Evolutionary conservation across 805 yeast species (phyloP).

Genomic region (Saccharomycopsis oosterbeekiorum): DNA sequence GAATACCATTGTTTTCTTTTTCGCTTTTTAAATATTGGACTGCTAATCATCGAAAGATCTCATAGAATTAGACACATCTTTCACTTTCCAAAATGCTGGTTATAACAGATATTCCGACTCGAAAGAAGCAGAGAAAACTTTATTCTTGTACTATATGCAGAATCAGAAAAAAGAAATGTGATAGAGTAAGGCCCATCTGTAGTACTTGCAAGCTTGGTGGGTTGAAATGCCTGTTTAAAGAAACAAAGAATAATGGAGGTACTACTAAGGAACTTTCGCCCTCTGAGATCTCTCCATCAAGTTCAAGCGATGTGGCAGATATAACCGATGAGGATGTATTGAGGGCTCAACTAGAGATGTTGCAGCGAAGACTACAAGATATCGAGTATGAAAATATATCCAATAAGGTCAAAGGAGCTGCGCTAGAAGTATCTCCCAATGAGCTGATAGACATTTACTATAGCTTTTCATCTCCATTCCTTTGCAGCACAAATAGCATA

Average conservation of each 20-base stretch:
- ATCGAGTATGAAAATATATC: not conserved
- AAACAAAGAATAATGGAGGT: not conserved
- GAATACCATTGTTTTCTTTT: too few species aligned
- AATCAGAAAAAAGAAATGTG: slow-evolving; percentile 14
- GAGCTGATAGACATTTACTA: not conserved
- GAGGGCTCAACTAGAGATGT: not conserved
- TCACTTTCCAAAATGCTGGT: not conserved
- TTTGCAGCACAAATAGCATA: not conserved
- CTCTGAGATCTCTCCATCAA: not conserved
- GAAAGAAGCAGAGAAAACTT: slow-evolving; percentile 8
- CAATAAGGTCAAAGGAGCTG: not conserved
- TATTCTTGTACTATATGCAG: slow-evolving; percentile 10
- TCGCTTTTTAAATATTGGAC: too few species aligned
- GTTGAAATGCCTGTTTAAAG: not conserved
- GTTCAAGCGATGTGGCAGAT: not conserved
- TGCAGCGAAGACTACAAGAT: not conserved
- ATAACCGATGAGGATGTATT: not conserved
- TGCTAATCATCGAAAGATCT: too few species aligned
- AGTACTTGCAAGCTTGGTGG: not conserved
- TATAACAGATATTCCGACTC: not conserved
- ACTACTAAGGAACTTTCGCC: not conserved
- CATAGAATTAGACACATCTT: not conserved
- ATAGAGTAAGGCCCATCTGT: slow-evolving; percentile 1
- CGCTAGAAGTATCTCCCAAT: not conserved
- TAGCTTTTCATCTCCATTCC: not conserved